Conservation (phyloP, 805 yeast genomes). For the Barnettozyma pratensis region DNA sequence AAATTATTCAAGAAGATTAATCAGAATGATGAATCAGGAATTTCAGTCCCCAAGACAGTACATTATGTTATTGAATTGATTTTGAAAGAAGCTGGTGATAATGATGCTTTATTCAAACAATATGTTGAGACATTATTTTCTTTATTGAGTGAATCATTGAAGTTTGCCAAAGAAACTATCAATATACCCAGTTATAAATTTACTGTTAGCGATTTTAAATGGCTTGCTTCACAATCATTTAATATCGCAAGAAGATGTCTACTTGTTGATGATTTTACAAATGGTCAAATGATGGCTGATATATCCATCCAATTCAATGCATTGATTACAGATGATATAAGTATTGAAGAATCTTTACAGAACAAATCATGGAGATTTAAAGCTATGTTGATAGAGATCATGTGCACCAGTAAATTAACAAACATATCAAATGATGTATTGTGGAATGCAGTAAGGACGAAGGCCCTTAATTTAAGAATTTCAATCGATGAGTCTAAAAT, state of each 20-base stretch:
- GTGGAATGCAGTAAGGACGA: slow-evolving; percentile 10
- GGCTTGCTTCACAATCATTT: slow-evolving; percentile 35
- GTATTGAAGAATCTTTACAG: slow-evolving; percentile 19
- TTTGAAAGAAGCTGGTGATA: slow-evolving; percentile 20
- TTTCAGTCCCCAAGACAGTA: slow-evolving; percentile 25
- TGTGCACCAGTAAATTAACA: slow-evolving; percentile 12
- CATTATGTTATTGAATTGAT: slow-evolving; percentile 29
- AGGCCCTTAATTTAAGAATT: slow-evolving; percentile 10
- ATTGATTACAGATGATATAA: slow-evolving; percentile 23
- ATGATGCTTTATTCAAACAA: slow-evolving; percentile 1
- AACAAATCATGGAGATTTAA: slow-evolving; percentile 18
- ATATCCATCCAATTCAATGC: slow-evolving; percentile 18
- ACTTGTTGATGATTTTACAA: slow-evolving; percentile 7
- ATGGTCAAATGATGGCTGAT: slow-evolving; percentile 18
- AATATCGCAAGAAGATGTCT: slow-evolving; percentile 27
- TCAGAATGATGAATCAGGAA: slow-evolving; percentile 10
- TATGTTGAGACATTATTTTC: slow-evolving; percentile 11
- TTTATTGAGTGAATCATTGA: slow-evolving; percentile 12
- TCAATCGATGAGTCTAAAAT: slow-evolving; percentile 13
- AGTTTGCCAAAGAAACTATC: slow-evolving; percentile 9
- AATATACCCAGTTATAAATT: slow-evolving; percentile 12
- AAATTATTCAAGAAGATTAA: slow-evolving; percentile 24
- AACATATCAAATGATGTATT: slow-evolving; percentile 3
- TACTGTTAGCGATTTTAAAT: slow-evolving; percentile 32
- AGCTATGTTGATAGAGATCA: slow-evolving; percentile 13